Conservation (phyloP, 139 green algal species). For the Picochlorum sp. region DNA sequence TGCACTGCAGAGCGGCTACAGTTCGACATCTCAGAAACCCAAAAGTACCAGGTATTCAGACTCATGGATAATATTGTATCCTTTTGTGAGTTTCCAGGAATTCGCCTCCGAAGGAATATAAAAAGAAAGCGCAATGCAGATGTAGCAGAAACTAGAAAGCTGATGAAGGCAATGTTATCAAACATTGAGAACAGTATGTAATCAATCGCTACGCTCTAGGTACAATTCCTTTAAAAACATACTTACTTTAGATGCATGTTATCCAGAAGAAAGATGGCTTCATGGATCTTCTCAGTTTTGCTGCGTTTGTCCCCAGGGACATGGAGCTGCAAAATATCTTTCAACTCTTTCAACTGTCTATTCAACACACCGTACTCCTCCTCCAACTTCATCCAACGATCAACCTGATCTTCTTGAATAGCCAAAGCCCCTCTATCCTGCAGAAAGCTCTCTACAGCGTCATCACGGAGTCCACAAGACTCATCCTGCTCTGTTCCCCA, state of each 20-base stretch:
- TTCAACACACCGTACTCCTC: background rate
- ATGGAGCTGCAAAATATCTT: background rate
- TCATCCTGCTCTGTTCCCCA: background rate
- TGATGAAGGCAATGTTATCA: background rate
- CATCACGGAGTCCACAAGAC: background rate
- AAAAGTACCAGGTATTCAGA: background rate
- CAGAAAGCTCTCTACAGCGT: background rate
- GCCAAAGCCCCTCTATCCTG: background rate
- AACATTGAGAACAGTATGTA: background rate
- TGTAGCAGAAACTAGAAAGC: background rate
- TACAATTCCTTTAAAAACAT: background rate
- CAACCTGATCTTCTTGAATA: background rate
- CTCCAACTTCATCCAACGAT: background rate
- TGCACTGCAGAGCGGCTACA: background rate
- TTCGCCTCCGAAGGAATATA: background rate
- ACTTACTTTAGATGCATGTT: background rate
- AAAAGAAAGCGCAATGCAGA: background rate
- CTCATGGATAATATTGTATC: background rate
- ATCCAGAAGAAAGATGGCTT: background rate
- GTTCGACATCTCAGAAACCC: background rate
- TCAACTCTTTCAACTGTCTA: background rate
- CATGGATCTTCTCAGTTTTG: no score
- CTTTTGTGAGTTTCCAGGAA: constrained; percentile 1
- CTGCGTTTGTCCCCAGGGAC: no score
- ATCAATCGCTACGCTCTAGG: no score